A percentile compares a stretch with the other conserved stretches of the same genome.
phyloP scores from a whole-genome alignment of 768 basidiomycete species.

The Kwoniella europaea region DNA sequence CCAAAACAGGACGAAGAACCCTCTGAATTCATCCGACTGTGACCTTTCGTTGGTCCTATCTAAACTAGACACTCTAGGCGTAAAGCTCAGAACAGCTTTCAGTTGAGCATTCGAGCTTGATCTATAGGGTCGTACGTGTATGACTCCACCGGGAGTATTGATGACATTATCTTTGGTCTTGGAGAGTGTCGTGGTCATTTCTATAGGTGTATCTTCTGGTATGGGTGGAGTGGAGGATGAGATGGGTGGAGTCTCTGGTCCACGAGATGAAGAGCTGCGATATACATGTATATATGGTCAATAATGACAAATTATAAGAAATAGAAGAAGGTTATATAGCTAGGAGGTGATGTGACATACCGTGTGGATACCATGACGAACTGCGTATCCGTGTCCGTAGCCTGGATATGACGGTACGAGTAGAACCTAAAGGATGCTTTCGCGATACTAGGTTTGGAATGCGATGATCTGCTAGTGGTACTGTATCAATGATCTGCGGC shows the following conservation, averaged over 20 bases:
- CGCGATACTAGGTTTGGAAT: background rate
- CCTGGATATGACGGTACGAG: background rate
- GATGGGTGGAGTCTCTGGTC: conserved; percentile 7
- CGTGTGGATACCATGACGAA: conserved; percentile 33
- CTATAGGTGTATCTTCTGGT: conserved; percentile 12
- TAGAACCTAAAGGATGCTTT: background rate
- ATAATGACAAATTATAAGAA: background rate
- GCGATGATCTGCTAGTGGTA: background rate
- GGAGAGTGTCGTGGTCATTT: conserved; percentile 41
- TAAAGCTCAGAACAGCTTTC: conserved; percentile 81
- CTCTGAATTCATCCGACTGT: conserved; percentile 83
- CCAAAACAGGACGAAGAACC: conserved; percentile 95
- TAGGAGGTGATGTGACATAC: conserved; percentile 13
- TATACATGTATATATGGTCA: background rate
- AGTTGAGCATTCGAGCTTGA: conserved; percentile 76
- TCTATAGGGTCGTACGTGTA: conserved; percentile 61
- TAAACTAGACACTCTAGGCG: conserved; percentile 81
- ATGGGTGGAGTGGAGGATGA: conserved; percentile 2
- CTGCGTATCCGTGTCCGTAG: background rate
- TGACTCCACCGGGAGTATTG: conserved; percentile 38
- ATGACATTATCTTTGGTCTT: conserved; percentile 33
- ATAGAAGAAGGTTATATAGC: background rate
- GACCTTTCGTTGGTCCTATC: conserved; percentile 78
- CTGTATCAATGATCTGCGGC: background rate
- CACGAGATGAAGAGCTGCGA: conserved; percentile 2